These are phyloP conservation scores for Starmerella floris DNA, from an alignment of 805 yeast species.

Conservation along the genomic window DNA sequence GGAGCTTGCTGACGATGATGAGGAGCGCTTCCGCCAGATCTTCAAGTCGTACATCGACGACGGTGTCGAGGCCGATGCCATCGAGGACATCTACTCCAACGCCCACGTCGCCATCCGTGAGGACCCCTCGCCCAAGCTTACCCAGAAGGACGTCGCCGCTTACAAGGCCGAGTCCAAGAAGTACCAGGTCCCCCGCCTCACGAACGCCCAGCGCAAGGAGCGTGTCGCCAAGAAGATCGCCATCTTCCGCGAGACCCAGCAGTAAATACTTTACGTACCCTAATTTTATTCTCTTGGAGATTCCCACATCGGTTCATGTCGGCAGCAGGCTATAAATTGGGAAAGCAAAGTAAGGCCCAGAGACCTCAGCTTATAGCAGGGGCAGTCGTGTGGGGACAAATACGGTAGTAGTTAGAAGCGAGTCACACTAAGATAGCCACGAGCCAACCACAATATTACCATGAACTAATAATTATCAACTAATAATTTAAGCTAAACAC, in stretches of 20 bases:
- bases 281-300: background rate
- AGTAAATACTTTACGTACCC: constrained; percentile 7
- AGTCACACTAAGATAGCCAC: no score
- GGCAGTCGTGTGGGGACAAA: no score
- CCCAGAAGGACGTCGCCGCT: constrained; percentile 91
- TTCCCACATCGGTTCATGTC: background rate
- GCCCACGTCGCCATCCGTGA: constrained; percentile 96
- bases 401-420: no score
- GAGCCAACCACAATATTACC: no score
- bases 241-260: constrained; percentile 36
- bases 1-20: constrained; percentile 99
- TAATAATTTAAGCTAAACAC: no score
- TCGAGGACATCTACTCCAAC: constrained; percentile 87
- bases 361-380: no score
- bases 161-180: constrained; percentile 94
- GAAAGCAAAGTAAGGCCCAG: no score
- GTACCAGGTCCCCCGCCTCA: constrained; percentile 75
- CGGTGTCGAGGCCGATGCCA: constrained; percentile 90
- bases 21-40: constrained; percentile 93
- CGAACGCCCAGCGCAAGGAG: constrained; percentile 83
- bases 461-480: no score
- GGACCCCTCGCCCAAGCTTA: constrained; percentile 82
- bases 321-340: no score
- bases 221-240: constrained; percentile 88
- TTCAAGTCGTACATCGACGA: constrained; percentile 95